These are phyloP conservation scores for Cordyceps pruinosa DNA, from an alignment of 2,329 filamentous ascomycete genomes.

Conservation along the genomic window DNA sequence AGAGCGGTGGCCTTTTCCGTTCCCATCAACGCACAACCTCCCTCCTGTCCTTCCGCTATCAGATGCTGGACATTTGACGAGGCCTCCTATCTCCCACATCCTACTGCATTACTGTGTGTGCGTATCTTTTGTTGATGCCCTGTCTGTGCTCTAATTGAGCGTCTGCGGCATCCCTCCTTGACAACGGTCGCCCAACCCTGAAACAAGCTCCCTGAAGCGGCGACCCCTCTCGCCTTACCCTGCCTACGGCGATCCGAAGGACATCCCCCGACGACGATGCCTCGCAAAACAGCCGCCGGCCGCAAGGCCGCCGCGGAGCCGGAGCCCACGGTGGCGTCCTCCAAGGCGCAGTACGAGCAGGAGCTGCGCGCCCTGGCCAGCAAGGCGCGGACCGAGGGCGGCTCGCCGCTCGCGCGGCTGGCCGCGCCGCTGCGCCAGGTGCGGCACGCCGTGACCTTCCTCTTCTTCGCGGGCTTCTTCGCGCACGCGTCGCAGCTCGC, in stretches of 20 bases:
- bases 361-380: conserved; percentile 46
- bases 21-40: background rate
- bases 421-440: conserved; percentile 35
- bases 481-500: conserved; percentile 67
- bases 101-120: too few relatives aligned
- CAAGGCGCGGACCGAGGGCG: conserved; percentile 31
- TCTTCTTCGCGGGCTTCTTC: conserved; percentile 44
- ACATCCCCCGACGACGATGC: background rate
- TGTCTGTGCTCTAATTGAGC: background rate
- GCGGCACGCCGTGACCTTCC: conserved; percentile 23
- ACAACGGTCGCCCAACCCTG: background rate
- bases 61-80: conserved; percentile 16
- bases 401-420: conserved; percentile 29
- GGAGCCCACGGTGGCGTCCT: background rate
- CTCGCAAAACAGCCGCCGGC: background rate
- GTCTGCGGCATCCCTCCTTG: background rate
- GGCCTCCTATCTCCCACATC: background rate
- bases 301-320: conserved; percentile 16
- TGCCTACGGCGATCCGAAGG: background rate
- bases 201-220: background rate
- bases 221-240: background rate
- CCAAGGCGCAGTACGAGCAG: conserved; percentile 40
- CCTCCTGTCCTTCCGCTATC: background rate
- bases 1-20: background rate
- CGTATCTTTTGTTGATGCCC: background rate